Base-by-base conservation (phyloP, 1,284 basidiomycete species). In the Phylloboletellus chloephorus region DNA sequence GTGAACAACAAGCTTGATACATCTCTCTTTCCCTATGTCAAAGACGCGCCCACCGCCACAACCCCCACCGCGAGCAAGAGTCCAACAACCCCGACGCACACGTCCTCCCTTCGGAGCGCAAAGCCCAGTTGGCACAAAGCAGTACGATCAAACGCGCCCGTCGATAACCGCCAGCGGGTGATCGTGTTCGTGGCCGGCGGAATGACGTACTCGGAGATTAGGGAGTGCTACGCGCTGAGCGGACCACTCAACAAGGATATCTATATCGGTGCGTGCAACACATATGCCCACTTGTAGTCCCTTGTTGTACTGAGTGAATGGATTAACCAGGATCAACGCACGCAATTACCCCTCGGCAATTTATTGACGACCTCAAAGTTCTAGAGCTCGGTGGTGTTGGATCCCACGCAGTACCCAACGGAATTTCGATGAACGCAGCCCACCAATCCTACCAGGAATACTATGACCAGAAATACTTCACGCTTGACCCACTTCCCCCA, bases 131-230 rank as follows among this genome's bases (percentile, higher is more conserved):
- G 91, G 90, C 88, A 92, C 56, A 76, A 79, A 50, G 78, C 81
- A 5, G 74, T 75, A 4, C 74, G 72, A 51, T 65, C 76, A 2
- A 71, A 64, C 17, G 71, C 70, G 7, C 61, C 70, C 6, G 64
- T 66, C 38, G 82, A 86, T 41, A 79, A 73, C 39, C 78, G 82
- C 44, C 87, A 93, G 60, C 73, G 95, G n/a, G 61, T 96, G 16
- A 70, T 99, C 37, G 75, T 98, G 29, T 98, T 98, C 63, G 73
- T 98, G 10, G 90, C 90, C 9, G 96, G 96, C 22, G 96, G 96
- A 1, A 86, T 96, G 78, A 96, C 95, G 2, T 96, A 94, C 62
- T 92, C 90, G 0, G 96, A 99, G 66, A 85, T 96, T 63, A 72
- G 95, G 43, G 82, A 91, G 58, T 84, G 79, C 23, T 98, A 98